Evolutionary conservation across 257 asterid genomes (phyloP).

Genomic region (Scutellaria barbata): DNA sequence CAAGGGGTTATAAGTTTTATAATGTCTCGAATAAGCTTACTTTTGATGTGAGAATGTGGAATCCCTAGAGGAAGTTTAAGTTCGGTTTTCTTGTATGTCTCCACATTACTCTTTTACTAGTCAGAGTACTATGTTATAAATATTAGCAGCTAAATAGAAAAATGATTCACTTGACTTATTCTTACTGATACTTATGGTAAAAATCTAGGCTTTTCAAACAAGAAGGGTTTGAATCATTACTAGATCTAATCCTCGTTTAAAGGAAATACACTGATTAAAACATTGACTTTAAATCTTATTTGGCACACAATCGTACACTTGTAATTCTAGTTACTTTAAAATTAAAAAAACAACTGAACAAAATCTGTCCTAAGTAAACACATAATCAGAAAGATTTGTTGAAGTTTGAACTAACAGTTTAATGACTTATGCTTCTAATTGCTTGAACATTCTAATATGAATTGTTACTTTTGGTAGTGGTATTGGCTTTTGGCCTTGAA

Average conservation of each 20-base stretch:
- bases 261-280: neutral
- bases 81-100: no score
- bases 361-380: neutral
- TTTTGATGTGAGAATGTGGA: no score
- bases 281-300: neutral
- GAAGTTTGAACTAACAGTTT: neutral
- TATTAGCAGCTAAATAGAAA: neutral
- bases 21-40: no score
- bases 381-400: constrained; percentile 8
- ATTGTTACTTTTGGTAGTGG: constrained; percentile 61
- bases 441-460: constrained; percentile 38
- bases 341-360: neutral
- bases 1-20: no score
- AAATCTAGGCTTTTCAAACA: neutral
- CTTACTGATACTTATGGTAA: neutral
- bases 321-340: neutral
- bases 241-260: neutral
- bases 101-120: no score
- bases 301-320: neutral
- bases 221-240: neutral
- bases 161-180: neutral
- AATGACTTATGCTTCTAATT: constrained; percentile 22
- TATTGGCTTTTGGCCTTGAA: constrained; percentile 73
- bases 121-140: no score
- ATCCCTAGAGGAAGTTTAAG: no score